These are phyloP conservation scores for Trapa incisa DNA, from an alignment of 345 rosid genomes.

Conservation along the genomic window DNA sequence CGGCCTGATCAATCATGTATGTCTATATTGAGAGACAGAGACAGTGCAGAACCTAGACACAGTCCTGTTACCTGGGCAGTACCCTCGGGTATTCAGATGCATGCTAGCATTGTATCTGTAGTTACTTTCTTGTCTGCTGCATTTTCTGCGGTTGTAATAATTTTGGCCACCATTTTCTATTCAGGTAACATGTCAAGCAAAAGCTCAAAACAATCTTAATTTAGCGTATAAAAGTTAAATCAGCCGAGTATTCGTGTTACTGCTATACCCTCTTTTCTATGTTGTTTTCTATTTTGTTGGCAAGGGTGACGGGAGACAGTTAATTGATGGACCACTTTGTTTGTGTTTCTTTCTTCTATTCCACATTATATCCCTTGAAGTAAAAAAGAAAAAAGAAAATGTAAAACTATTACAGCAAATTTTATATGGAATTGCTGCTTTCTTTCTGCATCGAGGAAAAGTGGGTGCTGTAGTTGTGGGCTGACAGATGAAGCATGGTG, in stretches of 20 bases:
- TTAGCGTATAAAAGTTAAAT: background rate
- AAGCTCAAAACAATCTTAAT: constrained; percentile 4
- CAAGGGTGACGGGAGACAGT: background rate
- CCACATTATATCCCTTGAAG: background rate
- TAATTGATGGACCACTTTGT: background rate
- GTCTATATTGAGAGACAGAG: constrained; percentile 17
- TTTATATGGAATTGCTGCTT: background rate
- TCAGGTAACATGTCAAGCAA: constrained; percentile 13
- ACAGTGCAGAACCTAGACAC: constrained; percentile 8
- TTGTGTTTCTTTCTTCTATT: background rate
- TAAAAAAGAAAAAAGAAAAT: background rate
- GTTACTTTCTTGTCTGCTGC: constrained; percentile 39
- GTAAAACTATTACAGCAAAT: background rate
- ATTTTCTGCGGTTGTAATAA: constrained; percentile 33
- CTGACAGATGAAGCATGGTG: no score
- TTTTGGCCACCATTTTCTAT: constrained; percentile 25
- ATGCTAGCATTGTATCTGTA: constrained; percentile 36
- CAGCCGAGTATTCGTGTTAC: background rate
- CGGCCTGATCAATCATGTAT: constrained; percentile 23
- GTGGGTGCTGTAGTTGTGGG: no score
- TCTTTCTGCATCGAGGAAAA: background rate
- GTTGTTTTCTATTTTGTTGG: background rate
- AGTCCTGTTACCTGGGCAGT: constrained; percentile 41
- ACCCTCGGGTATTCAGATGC: constrained; percentile 44
- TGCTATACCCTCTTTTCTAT: background rate